phyloP scores from a whole-genome alignment of 352 stramenopile genomes.

The Phytophthora pinifolia region DNA sequence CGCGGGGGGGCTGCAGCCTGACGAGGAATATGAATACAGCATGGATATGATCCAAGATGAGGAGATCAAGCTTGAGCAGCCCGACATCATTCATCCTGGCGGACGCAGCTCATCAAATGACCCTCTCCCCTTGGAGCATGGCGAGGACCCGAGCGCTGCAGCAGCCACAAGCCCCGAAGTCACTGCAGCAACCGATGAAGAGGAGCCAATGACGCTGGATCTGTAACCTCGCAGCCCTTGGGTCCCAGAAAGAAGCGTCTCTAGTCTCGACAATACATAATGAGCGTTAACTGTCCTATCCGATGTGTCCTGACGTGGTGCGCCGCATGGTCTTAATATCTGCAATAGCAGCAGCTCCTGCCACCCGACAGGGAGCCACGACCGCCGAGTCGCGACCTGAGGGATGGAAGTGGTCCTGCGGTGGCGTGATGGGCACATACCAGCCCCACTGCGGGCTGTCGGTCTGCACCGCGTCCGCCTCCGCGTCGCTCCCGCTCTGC shows the following conservation, averaged over 20 bases:
- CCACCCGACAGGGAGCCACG: neutral
- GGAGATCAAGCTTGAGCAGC: neutral
- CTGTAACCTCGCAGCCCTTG: constrained; percentile 13
- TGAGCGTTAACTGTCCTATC: constrained; percentile 20
- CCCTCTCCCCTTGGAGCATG: neutral
- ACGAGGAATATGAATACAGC: constrained; percentile 18
- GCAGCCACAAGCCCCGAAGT: neutral
- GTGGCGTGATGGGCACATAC: constrained; percentile 86
- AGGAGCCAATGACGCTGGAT: constrained; percentile 19
- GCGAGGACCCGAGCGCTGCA: neutral
- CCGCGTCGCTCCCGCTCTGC: constrained; percentile 12
- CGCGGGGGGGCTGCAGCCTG: neutral
- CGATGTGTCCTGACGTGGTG: constrained; percentile 37
- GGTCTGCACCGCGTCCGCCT: constrained; percentile 37
- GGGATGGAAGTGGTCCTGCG: constrained; percentile 55
- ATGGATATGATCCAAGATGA: constrained; percentile 26
- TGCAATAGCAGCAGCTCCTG: neutral
- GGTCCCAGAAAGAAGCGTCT: neutral
- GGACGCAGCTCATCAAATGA: neutral
- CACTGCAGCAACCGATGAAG: constrained; percentile 1
- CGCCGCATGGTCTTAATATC: constrained; percentile 28
- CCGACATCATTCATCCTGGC: neutral
- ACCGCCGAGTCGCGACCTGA: constrained; percentile 6
- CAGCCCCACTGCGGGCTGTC: constrained; percentile 86
- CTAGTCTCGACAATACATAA: constrained; percentile 17